Base-by-base conservation (phyloP, 768 basidiomycete genomes). In the Epithele typhae region DNA sequence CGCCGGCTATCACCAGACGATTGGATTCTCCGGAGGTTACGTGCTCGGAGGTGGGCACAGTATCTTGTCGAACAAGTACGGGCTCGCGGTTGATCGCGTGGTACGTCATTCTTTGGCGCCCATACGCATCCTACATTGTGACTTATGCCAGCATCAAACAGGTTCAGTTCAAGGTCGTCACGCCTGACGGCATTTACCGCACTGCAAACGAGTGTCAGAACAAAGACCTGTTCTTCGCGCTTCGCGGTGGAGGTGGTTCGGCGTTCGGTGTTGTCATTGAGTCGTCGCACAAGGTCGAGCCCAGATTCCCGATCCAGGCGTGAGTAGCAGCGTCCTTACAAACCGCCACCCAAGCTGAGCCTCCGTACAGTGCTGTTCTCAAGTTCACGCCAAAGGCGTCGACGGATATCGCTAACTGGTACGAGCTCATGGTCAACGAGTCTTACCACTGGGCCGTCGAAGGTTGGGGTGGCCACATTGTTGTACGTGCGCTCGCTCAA, bases 201-300 rank as follows among this genome's bases (percentile, higher is more conserved):
- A 67, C 65, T 1, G 77, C 64, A 3, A 79, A 77, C 58, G 68
- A 64, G 18, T 67, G 64, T 36, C 60, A 78, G 54, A 75, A 78
- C 48, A 47, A 65, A 44, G 77, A 79, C 59, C 66, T 79, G 0
- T 79, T 78, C 62, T 81, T 70, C 47, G 78, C 77, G 14, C 68
- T 81, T 11, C 59, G 70, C 10, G 74, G 74, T 10, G 72, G 73
- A 0, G 73, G 69, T 1, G 67, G 68, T 1, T 61, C 60, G 15
- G 65, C 66, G 0, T 70, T 64, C 38, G 69, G 64, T 24, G 64
- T 68, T 18, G 70, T 67, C 22, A 54, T 61, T 14, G 58, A 61
- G 49, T 45, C 54, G 9, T 41, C 59, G 6, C 52, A 56, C 24
- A 36, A 49, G 0, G 55, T 60, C 3, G 57, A 59, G 38, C 61